These are phyloP conservation scores for thale cress (Arabidopsis thaliana) DNA, from an alignment of 345 rosid genomes.

Conservation along the genomic window DNA sequence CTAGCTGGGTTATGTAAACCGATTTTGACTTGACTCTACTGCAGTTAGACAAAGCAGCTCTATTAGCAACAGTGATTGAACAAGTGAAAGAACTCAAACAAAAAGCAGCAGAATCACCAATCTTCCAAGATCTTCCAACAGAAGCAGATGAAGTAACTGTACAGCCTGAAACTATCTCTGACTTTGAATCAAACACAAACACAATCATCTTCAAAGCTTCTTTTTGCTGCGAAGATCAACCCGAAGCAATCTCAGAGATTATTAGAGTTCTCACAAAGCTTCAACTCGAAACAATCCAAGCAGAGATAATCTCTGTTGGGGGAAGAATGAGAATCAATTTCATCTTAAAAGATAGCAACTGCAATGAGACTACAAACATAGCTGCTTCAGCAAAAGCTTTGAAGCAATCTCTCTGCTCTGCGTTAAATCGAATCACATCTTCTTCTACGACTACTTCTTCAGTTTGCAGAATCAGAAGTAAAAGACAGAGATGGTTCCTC, in stretches of 20 bases:
- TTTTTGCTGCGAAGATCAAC: slow-evolving; percentile 83
- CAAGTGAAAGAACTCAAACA: slow-evolving; percentile 73
- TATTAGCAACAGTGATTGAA: slow-evolving; percentile 72
- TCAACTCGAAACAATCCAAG: slow-evolving; percentile 56
- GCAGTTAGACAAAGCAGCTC: slow-evolving; percentile 96
- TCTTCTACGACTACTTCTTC: slow-evolving; percentile 55
- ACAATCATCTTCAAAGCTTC: slow-evolving; percentile 61
- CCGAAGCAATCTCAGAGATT: slow-evolving; percentile 74
- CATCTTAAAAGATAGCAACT: slow-evolving; percentile 49
- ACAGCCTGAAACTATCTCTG: slow-evolving; percentile 44
- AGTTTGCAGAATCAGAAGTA: slow-evolving; percentile 73
- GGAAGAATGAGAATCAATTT: slow-evolving; percentile 73
- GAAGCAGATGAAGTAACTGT: slow-evolving; percentile 76
- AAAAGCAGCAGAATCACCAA: slow-evolving; percentile 62
- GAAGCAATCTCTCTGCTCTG: slow-evolving; percentile 56
- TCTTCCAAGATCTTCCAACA: slow-evolving; percentile 58
- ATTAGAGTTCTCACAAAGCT: slow-evolving; percentile 57
- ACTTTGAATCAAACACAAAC: slow-evolving; percentile 13
- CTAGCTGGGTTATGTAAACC: neutral
- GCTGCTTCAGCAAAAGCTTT: slow-evolving; percentile 45
- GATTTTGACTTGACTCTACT: slow-evolving; percentile 17
- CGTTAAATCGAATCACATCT: slow-evolving; percentile 48
- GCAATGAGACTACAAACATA: neutral
- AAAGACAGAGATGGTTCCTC: slow-evolving; percentile 84
- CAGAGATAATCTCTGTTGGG: slow-evolving; percentile 72